phyloP scores from a whole-genome alignment of 176 grass and related monocot genomes.

The Lolium multiflorum region DNA sequence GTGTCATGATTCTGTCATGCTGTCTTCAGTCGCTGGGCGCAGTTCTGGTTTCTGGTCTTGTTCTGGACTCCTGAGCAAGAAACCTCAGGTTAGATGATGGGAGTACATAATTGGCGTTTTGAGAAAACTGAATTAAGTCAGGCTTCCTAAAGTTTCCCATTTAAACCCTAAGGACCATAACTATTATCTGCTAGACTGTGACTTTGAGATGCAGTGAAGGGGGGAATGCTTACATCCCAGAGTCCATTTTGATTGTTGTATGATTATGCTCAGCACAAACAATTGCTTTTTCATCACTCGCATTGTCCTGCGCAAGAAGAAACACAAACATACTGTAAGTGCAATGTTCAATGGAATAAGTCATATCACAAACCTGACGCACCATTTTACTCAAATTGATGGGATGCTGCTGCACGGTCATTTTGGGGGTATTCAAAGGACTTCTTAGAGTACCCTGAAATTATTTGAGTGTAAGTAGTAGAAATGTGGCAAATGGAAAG shows the following conservation, averaged over 20 bases:
- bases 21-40: neutral
- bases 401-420: conserved; percentile 48
- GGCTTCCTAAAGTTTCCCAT: neutral
- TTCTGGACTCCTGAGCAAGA: conserved; percentile 46
- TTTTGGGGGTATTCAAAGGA: conserved; percentile 56
- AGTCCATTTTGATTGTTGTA: conserved; percentile 9
- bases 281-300: conserved; percentile 40
- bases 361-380: conserved; percentile 13
- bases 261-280: conserved; percentile 40
- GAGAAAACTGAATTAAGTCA: neutral
- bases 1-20: conserved; percentile 48
- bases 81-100: conserved; percentile 7
- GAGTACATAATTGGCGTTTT: neutral
- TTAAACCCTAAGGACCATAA: neutral
- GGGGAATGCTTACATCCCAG: conserved; percentile 40
- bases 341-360: conserved; percentile 15
- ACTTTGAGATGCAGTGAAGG: conserved; percentile 20
- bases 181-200: neutral
- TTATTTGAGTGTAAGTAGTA: conserved; percentile 7
- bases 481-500: conserved; percentile 5
- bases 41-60: conserved; percentile 40
- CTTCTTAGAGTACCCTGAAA: conserved; percentile 72
- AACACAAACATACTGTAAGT: conserved; percentile 10
- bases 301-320: conserved; percentile 24
- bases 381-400: conserved; percentile 54